A percentile compares a stretch with the other conserved stretches of the same genome.
Conservation (phyloP, 352 stramenopile genomes). For the Plasmopara halstedii region DNA sequence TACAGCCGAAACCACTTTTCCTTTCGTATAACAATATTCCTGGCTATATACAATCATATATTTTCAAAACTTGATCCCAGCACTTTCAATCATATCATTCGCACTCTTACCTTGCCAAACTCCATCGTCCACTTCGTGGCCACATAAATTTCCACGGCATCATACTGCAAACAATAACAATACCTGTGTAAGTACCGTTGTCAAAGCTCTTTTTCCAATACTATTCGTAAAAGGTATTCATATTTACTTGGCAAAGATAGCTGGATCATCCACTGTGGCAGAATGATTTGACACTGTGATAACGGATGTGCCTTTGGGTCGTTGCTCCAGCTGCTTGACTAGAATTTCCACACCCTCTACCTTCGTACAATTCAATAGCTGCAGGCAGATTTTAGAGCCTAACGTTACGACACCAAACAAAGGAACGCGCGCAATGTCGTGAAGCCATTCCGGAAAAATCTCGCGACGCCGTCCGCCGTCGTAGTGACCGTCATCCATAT, state of each 20-base stretch:
- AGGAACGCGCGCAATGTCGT: slow-evolving; percentile 44
- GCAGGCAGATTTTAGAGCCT: slow-evolving; percentile 51
- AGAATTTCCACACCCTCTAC: slow-evolving; percentile 43
- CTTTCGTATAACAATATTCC: slow-evolving; percentile 79
- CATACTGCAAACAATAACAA: slow-evolving; percentile 32
- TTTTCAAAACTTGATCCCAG: not conserved
- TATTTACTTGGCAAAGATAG: slow-evolving; percentile 47
- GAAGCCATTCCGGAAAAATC: slow-evolving; percentile 64
- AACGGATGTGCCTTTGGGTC: slow-evolving; percentile 40
- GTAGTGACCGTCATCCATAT: slow-evolving; percentile 48
- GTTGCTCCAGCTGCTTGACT: slow-evolving; percentile 28
- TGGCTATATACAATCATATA: slow-evolving; percentile 31
- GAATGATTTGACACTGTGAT: slow-evolving; percentile 85
- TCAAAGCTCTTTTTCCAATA: not conserved
- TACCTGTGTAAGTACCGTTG: not conserved
- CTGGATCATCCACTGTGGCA: slow-evolving; percentile 74
- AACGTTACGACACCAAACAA: slow-evolving; percentile 41
- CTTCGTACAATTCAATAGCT: slow-evolving; percentile 38
- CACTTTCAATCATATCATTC: slow-evolving; percentile 2
- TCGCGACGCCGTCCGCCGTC: slow-evolving; percentile 21
- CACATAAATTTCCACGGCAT: slow-evolving; percentile 62
- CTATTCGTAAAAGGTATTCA: not conserved
- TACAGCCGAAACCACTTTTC: slow-evolving; percentile 35
- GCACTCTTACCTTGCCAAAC: slow-evolving; percentile 48
- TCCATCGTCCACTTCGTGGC: slow-evolving; percentile 58